phyloP scores from a whole-genome alignment of 371 early-diverging fungal species.

The Syncephalis fuscata region DNA sequence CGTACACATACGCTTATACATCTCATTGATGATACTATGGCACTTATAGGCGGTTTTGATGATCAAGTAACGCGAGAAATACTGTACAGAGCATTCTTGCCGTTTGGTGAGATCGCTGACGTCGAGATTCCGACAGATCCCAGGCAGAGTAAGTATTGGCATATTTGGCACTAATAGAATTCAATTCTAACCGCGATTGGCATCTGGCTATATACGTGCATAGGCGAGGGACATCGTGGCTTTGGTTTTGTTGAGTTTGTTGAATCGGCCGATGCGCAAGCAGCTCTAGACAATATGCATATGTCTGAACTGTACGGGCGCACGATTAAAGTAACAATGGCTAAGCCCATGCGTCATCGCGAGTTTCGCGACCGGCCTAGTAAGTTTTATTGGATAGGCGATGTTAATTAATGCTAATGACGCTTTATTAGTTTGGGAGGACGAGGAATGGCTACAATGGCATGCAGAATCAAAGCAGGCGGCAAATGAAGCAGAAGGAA shows the following conservation, averaged over 20 bases:
- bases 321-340: conserved; percentile 74
- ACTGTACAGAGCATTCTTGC: conserved; percentile 80
- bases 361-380: no score
- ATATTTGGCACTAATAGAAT: background rate
- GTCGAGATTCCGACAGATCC: conserved; percentile 73
- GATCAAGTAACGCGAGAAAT: conserved; percentile 56
- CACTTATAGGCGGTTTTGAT: conserved; percentile 77
- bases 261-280: conserved; percentile 58
- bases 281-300: conserved; percentile 92
- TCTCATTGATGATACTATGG: no score
- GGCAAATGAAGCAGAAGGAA: no score
- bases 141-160: conserved; percentile 27
- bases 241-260: conserved; percentile 94
- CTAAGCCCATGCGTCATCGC: conserved; percentile 19
- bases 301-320: conserved; percentile 72
- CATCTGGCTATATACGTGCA: background rate
- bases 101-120: conserved; percentile 90
- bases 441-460: no score
- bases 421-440: no score
- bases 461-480: no score
- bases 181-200: no score
- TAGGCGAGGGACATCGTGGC: conserved; percentile 62
- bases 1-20: background rate
- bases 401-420: no score
- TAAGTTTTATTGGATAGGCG: no score